Conservation (phyloP, 768 basidiomycete genomes). For the Paxillus ammoniavirescens region DNA sequence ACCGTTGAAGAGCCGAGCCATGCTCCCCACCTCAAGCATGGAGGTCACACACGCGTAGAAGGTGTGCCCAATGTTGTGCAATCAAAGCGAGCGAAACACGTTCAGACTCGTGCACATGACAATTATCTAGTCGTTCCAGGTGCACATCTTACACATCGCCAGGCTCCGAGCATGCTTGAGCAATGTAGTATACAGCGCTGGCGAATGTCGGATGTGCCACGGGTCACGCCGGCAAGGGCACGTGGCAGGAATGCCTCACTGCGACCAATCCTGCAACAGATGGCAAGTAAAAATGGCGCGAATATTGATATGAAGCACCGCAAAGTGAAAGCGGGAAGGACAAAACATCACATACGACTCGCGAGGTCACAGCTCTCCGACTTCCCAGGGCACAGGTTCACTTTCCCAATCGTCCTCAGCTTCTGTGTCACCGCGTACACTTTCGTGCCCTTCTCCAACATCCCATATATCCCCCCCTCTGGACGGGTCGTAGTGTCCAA, state of each 20-base stretch:
- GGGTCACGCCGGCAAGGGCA: constrained; percentile 9
- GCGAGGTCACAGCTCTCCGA: constrained; percentile 60
- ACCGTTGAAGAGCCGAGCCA: constrained; percentile 25
- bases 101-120: constrained; percentile 3
- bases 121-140: constrained; percentile 8
- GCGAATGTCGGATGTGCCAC: not conserved
- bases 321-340: constrained; percentile 24
- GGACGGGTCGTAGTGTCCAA: constrained; percentile 55
- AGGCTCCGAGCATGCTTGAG: constrained; percentile 13
- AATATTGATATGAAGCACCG: constrained; percentile 34
- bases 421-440: constrained; percentile 41
- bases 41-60: constrained; percentile 26
- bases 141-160: constrained; percentile 14
- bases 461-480: constrained; percentile 78
- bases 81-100: constrained; percentile 12
- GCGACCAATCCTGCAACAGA: constrained; percentile 18
- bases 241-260: constrained; percentile 25
- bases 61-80: constrained; percentile 20
- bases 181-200: constrained; percentile 8
- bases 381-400: constrained; percentile 80
- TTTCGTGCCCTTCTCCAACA: constrained; percentile 59
- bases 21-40: constrained; percentile 20
- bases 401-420: constrained; percentile 73
- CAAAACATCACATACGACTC: constrained; percentile 29
- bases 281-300: constrained; percentile 23